A percentile compares a stretch with the other conserved stretches of the same genome.
Evolutionary conservation across 192 early-diverging fungal genomes (phyloP).

Genomic region (Spizellomyces sp.): DNA sequence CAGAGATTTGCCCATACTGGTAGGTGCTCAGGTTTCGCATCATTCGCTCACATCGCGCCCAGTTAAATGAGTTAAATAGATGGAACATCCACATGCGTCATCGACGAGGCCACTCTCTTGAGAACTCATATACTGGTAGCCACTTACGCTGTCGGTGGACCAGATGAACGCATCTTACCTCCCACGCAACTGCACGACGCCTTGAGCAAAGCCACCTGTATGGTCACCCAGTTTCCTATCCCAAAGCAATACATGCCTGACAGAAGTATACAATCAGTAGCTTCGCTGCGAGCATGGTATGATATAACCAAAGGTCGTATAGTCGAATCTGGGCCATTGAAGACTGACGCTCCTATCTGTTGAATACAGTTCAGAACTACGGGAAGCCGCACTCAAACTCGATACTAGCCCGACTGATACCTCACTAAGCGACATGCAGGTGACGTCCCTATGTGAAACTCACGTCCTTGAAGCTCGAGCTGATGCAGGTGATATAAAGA

Average conservation of each 20-base stretch:
- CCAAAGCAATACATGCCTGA: slow-evolving; percentile 10
- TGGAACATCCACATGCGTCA: slow-evolving; percentile 21
- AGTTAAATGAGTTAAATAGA: neutral
- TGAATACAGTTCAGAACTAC: too few relatives aligned
- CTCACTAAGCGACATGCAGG: too few relatives aligned
- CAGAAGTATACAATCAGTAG: neutral
- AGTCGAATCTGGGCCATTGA: too few relatives aligned
- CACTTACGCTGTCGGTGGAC: slow-evolving; percentile 41
- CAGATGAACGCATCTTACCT: slow-evolving; percentile 45
- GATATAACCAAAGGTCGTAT: too few relatives aligned
- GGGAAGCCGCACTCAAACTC: too few relatives aligned
- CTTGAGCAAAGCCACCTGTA: neutral
- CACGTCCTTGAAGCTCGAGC: too few relatives aligned
- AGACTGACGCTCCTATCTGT: too few relatives aligned
- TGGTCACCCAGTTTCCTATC: slow-evolving; percentile 27
- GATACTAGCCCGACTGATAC: too few relatives aligned
- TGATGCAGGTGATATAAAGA: too few relatives aligned
- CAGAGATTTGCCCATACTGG: slow-evolving; percentile 23
- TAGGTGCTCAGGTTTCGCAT: neutral
- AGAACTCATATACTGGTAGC: slow-evolving; percentile 46
- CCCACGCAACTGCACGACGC: slow-evolving; percentile 25
- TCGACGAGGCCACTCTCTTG: slow-evolving; percentile 47
- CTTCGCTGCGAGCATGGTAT: too few relatives aligned
- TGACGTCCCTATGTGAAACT: too few relatives aligned
- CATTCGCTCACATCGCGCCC: neutral